Base-by-base conservation (phyloP, 2,329 filamentous ascomycete species). In the Metarhizium rileyi region DNA sequence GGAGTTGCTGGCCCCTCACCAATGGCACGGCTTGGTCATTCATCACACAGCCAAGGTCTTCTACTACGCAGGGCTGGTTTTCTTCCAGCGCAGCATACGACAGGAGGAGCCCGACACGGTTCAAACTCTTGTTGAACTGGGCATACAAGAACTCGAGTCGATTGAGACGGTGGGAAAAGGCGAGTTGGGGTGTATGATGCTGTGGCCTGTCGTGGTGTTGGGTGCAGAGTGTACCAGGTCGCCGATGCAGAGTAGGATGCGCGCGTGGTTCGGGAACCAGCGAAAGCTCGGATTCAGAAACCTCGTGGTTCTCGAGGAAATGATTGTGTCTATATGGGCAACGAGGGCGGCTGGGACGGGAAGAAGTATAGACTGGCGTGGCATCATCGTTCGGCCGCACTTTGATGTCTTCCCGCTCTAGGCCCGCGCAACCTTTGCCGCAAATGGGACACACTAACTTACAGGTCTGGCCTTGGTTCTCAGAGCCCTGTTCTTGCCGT, bases 121-220 rank as follows among this genome's bases (percentile, higher is more conserved):
- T 3, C 65, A 67, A 43, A 55, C 57, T 10, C 54, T 66, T 7
- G 62, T 67, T 3, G 61, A 61, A 41, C 59, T 58, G 20, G 65
- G 62, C 0, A 54, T 67, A 0, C 28, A 52, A 16, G 61, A 66
- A 23, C 53, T 67, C 14, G 63, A 67, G 49, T 58, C 61, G 0
- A 60, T 64, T 7, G 64, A 66, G 46, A 44, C 27, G 4, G 53
- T 61, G 1, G 62, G 59, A 2, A 55, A 57, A 20, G 61, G 62
- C 6, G 52, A 55, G 18, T 57, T 61, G 1, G 65, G 66, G 3
- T 64, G 59, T 48, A 60, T 66, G 18, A 64, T 67, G 50, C 59
- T 66, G 27, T 68, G 66, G 66, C 63, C 64, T 2, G 61, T 59
- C 3, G 58, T 68, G 30, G 61, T 67, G 2, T 56, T 67, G 3